A percentile compares a stretch with the other conserved stretches of the same genome.
These are phyloP conservation scores for Asclepias syriaca DNA, from an alignment of 257 asterid genomes.

Conservation along the genomic window DNA sequence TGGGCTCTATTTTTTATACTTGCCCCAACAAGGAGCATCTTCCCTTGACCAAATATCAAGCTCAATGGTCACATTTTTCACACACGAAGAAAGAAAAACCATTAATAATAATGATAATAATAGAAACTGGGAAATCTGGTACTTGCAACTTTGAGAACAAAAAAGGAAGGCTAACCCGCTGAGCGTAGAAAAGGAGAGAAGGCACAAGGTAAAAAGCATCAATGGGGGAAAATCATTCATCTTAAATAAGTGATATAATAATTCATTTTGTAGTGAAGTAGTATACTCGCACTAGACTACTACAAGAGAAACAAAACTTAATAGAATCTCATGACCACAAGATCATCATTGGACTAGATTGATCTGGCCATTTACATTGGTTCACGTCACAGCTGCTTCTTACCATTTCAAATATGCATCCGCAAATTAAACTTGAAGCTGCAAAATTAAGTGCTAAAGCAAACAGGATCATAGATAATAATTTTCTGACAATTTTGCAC, in stretches of 20 bases:
- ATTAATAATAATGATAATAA: too few species aligned
- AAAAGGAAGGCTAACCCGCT: too few species aligned
- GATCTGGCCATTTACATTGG: not conserved
- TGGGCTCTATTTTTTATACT: too few species aligned
- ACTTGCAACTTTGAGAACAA: too few species aligned
- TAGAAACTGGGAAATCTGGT: too few species aligned
- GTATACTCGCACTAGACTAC: not conserved
- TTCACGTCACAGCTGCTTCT: not conserved
- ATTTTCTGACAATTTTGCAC: not conserved
- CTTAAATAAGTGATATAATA: not conserved
- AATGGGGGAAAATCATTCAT: not conserved
- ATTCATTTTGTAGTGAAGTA: too few species aligned
- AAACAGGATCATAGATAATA: not conserved
- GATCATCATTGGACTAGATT: not conserved
- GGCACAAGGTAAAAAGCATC: not conserved
- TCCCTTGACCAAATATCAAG: too few species aligned
- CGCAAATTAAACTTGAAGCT: slow-evolving; percentile 4
- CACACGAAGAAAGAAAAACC: too few species aligned
- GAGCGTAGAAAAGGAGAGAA: too few species aligned
- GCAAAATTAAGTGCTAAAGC: not conserved
- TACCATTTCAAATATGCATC: not conserved
- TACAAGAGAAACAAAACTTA: not conserved
- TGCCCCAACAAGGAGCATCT: too few species aligned
- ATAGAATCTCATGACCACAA: slow-evolving; percentile 1
- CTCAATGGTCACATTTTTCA: too few species aligned